Conservation (phyloP, 257 asterid genomes). For the Lycium ferocissimum region DNA sequence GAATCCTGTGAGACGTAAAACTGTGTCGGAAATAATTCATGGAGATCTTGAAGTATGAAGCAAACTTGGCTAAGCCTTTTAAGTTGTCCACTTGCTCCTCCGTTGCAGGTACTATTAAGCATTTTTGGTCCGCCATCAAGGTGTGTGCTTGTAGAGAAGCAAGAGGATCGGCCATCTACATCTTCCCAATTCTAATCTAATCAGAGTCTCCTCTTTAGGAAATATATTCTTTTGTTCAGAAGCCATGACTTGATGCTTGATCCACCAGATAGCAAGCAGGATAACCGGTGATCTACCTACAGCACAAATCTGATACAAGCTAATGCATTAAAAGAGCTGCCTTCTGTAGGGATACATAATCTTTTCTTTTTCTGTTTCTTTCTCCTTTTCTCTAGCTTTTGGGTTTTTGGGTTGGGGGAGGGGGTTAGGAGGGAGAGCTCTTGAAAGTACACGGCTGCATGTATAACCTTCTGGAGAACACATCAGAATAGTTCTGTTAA, state of each 20-base stretch:
- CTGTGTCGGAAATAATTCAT: not conserved
- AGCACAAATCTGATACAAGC: conserved; percentile 19
- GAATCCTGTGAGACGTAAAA: not conserved
- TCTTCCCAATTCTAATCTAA: conserved; percentile 67
- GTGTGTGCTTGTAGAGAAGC: conserved; percentile 89
- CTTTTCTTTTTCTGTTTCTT: not conserved
- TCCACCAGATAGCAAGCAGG: conserved; percentile 21
- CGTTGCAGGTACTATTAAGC: conserved; percentile 81
- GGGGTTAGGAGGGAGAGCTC: not conserved
- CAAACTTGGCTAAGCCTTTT: not conserved
- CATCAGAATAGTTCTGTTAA: conserved; percentile 29
- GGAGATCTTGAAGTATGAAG: not conserved
- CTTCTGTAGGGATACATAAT: conserved; percentile 11
- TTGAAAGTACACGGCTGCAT: not conserved
- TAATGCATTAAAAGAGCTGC: conserved; percentile 11
- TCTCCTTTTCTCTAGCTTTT: not conserved
- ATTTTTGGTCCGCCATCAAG: conserved; percentile 98
- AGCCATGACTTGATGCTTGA: conserved; percentile 28
- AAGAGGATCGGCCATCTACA: conserved; percentile 91
- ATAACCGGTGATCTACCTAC: conserved; percentile 11
- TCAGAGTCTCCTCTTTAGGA: conserved; percentile 26
- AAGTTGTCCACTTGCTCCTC: conserved; percentile 18
- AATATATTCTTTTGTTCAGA: conserved; percentile 6
- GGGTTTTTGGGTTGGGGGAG: not conserved
- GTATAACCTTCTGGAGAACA: conserved; percentile 24